A percentile compares a stretch with the other conserved stretches of the same genome.
Conservation (phyloP, 2,329 filamentous ascomycete genomes). For the Dothideomycetes sp. region DNA sequence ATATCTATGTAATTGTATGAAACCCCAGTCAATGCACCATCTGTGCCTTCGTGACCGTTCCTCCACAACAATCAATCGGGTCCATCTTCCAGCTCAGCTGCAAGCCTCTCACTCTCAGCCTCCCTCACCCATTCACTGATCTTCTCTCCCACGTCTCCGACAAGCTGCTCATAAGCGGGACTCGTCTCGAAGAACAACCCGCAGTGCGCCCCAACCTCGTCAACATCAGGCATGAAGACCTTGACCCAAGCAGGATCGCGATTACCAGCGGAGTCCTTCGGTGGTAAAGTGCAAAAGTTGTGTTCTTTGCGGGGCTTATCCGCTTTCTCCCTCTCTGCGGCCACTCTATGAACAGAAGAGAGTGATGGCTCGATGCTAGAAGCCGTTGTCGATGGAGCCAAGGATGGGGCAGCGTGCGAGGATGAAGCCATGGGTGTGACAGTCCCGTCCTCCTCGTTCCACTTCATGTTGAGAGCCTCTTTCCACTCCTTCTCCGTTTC, state of each 20-base stretch:
- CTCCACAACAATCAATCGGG: neutral
- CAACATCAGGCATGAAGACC: slow-evolving; percentile 71
- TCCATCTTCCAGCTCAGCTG: slow-evolving; percentile 2
- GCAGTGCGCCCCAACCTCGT: slow-evolving; percentile 78
- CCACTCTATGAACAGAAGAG: slow-evolving; percentile 1
- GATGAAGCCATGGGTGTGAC: slow-evolving; percentile 3
- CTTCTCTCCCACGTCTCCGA: slow-evolving; percentile 24
- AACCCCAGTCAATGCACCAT: no score
- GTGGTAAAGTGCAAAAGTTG: slow-evolving; percentile 69
- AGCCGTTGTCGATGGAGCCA: neutral
- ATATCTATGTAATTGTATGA: no score
- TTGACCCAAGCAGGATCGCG: slow-evolving; percentile 65
- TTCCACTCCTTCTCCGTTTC: slow-evolving; percentile 8
- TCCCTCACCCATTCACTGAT: slow-evolving; percentile 24
- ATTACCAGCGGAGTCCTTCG: slow-evolving; percentile 44
- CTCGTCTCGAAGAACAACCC: slow-evolving; percentile 62
- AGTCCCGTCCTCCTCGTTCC: slow-evolving; percentile 6
- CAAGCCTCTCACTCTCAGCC: slow-evolving; percentile 12
- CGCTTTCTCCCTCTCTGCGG: slow-evolving; percentile 12
- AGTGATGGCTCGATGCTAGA: neutral
- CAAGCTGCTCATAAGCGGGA: slow-evolving; percentile 33
- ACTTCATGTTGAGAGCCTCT: slow-evolving; percentile 1
- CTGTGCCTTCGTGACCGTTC: neutral
- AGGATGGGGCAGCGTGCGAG: neutral
- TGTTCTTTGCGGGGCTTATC: slow-evolving; percentile 41